Evolutionary conservation across 1,284 basidiomycete species (phyloP).

Genomic region (Flammula alnicola): DNA sequence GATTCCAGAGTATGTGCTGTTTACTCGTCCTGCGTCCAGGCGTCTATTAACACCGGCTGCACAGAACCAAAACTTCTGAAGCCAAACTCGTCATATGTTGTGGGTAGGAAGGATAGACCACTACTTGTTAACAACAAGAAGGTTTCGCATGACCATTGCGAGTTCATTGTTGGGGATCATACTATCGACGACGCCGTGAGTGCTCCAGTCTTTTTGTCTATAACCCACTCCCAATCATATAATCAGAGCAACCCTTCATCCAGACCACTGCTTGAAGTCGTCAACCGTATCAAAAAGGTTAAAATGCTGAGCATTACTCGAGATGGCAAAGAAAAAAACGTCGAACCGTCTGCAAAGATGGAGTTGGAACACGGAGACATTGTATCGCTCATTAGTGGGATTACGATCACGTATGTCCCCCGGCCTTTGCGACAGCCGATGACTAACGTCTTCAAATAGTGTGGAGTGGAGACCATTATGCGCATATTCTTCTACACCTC

Average conservation of each 20-base stretch:
- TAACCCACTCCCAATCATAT: not conserved
- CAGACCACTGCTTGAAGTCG: conserved; percentile 47
- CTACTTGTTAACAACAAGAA: conserved; percentile 61
- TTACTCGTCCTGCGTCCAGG: not conserved
- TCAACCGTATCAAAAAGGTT: conserved; percentile 44
- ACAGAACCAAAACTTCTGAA: conserved; percentile 69
- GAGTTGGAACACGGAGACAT: conserved; percentile 56
- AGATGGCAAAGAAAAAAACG: conserved; percentile 17
- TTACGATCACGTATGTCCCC: conserved; percentile 48
- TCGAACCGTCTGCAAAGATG: conserved; percentile 28
- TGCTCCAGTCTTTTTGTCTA: conserved; percentile 17
- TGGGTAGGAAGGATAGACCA: conserved; percentile 59
- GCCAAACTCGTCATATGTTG: conserved; percentile 50
- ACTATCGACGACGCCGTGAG: conserved; percentile 58
- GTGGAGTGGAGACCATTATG: conserved; percentile 57
- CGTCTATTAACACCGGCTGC: not conserved
- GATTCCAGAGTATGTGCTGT: not conserved
- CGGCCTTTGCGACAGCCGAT: not conserved
- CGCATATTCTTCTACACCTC: conserved; percentile 46
- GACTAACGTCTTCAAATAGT: conserved; percentile 34
- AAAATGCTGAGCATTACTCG: conserved; percentile 47
- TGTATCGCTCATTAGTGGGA: conserved; percentile 48
- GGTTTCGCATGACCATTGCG: conserved; percentile 62
- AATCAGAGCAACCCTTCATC: conserved; percentile 42
- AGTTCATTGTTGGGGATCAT: conserved; percentile 56